These are phyloP conservation scores for Chytriomyces sp. DNA, from an alignment of 192 early-diverging fungal genomes.

Conservation along the genomic window DNA sequence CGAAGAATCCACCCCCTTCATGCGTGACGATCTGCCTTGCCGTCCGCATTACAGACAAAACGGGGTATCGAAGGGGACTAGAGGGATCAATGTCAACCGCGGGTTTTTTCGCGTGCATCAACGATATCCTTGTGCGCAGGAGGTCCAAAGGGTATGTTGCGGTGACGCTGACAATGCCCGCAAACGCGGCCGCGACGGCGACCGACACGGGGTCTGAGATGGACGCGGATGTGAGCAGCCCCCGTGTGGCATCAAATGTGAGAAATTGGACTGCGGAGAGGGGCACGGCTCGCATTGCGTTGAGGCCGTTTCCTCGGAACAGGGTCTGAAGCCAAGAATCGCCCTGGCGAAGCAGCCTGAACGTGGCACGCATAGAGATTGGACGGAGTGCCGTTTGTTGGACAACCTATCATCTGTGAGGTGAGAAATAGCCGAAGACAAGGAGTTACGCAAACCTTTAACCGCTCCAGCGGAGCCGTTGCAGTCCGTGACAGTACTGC, in stretches of 20 bases:
- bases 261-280: conserved; percentile 84
- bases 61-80: conserved; percentile 3
- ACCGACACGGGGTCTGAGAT: neutral
- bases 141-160: conserved; percentile 81
- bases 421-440: too few relatives aligned
- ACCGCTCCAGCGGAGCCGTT: conserved; percentile 86
- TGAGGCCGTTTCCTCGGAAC: conserved; percentile 79
- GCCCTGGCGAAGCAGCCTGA: conserved; percentile 73
- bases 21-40: conserved; percentile 76
- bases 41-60: conserved; percentile 62
- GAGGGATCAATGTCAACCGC: neutral
- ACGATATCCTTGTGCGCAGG: conserved; percentile 61
- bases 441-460: too few relatives aligned
- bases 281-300: conserved; percentile 88
- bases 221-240: neutral
- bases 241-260: conserved; percentile 43
- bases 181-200: conserved; percentile 15
- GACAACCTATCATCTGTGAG: too few relatives aligned
- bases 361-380: neutral
- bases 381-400: conserved; percentile 16
- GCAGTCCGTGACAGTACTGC: conserved; percentile 86
- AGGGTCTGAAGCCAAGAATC: conserved; percentile 42
- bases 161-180: conserved; percentile 78
- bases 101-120: conserved; percentile 63
- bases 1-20: conserved; percentile 63